These are phyloP conservation scores for Mycena latifolia DNA, from an alignment of 768 basidiomycete genomes.

Conservation along the genomic window DNA sequence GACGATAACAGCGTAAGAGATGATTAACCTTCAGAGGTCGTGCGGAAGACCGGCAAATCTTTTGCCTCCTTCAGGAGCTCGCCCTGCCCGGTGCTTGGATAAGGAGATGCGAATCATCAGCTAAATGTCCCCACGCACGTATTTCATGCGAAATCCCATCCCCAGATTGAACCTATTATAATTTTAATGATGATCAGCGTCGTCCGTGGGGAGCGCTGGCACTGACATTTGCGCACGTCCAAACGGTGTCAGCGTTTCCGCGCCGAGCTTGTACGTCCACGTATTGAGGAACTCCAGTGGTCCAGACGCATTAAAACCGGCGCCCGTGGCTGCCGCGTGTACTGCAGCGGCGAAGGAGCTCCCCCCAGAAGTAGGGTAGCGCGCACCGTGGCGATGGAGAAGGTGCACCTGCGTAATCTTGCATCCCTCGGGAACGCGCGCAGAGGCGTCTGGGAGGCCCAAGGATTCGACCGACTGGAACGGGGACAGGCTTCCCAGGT, in stretches of 20 bases:
- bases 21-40: conserved; percentile 64
- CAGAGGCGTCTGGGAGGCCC: conserved; percentile 52
- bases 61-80: conserved; percentile 58
- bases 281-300: conserved; percentile 73
- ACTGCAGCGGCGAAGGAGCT: conserved; percentile 57
- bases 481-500: conserved; percentile 61
- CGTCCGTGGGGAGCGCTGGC: too few relatives aligned
- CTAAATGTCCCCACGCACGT: conserved; percentile 47
- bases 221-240: conserved; percentile 76
- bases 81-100: too few relatives aligned
- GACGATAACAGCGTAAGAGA: conserved; percentile 50
- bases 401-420: conserved; percentile 66
- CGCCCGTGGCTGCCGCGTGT: conserved; percentile 55
- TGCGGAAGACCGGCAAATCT: conserved; percentile 74
- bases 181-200: too few relatives aligned
- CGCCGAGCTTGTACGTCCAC: conserved; percentile 85
- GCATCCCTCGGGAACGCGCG: conserved; percentile 61
- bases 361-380: conserved; percentile 66
- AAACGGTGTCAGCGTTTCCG: conserved; percentile 82
- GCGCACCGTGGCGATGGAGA: conserved; percentile 77
- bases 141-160: conserved; percentile 71
- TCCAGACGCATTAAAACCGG: conserved; percentile 63
- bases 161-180: conserved; percentile 58
- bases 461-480: conserved; percentile 17
- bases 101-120: background rate